Base-by-base conservation (phyloP, 2,329 filamentous ascomycete genomes). In the Neofusicoccum cordaticola region DNA sequence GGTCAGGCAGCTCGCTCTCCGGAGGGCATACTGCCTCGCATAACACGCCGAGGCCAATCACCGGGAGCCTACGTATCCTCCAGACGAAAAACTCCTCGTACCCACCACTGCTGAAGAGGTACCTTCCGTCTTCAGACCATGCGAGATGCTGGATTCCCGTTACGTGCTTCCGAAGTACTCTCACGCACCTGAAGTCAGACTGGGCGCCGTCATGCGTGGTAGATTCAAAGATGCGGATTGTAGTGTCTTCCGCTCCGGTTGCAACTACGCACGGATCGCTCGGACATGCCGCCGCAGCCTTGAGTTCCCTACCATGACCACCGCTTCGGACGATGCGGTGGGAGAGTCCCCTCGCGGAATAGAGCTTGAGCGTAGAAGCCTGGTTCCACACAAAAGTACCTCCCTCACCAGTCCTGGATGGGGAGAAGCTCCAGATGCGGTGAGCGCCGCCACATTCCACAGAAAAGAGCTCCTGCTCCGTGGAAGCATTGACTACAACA, bases 41-140 rank as follows among this genome's bases (percentile, higher is more conserved):
- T 0, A 85, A 77, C 1, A 85, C 78, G 0, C 86, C 84, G 9
- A 86, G 70, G 2, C 79, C 80, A 64, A 85, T 77, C 1, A 82
- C 80, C 31, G 87, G 81, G 6, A 90, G 74, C 11, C 73, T 72
- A 52, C 80, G 81, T 39, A 94, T 76, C 45, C 86, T 84, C 94
- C 95, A 99, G 11, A 93, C 84, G 70, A 89, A 94, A 68, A 98
- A 90, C 76, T 99, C 94, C 74, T 97, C 94, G 66, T 88, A 89
- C 0, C 93, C 95, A 5, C 87, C 92, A 71, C 92, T 93, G 68
- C 91, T 97, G 74, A 98, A 90, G 2, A 99, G 84, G 69, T 89
- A 90, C 1, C 81, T 75, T 2, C 89, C 85, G 52, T 86, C 83
- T 0, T 75, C 73, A 1, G 90, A 87, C 91, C 92, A 98, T 66